Percentiles rank a stretch among this genome's conserved stretches.
These are phyloP conservation scores for Podospora didyma DNA, from an alignment of 495 filamentous ascomycete genomes.

Conservation along the genomic window DNA sequence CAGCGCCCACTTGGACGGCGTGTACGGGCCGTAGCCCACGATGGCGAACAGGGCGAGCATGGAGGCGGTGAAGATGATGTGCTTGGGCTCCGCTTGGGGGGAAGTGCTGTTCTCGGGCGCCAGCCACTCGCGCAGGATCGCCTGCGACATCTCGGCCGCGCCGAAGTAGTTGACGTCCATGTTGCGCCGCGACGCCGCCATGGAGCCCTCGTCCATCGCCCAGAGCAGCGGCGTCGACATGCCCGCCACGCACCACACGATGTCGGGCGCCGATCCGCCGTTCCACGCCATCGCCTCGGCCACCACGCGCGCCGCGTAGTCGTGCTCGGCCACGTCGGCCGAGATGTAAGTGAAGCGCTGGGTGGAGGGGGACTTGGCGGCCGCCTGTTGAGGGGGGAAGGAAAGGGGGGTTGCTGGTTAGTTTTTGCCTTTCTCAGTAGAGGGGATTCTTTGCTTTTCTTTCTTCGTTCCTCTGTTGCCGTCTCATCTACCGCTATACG, in stretches of 20 bases:
- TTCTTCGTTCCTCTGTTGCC: too few relatives aligned
- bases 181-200: slow-evolving; percentile 64
- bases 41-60: slow-evolving; percentile 70
- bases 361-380: slow-evolving; percentile 52
- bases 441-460: too few relatives aligned
- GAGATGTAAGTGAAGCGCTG: slow-evolving; percentile 83
- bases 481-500: too few relatives aligned
- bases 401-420: slow-evolving; percentile 10
- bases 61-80: slow-evolving; percentile 85
- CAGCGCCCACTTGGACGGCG: slow-evolving; percentile 81
- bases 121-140: slow-evolving; percentile 58
- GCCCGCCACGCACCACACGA: slow-evolving; percentile 92
- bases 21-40: slow-evolving; percentile 81
- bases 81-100: slow-evolving; percentile 50
- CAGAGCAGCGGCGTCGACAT: slow-evolving; percentile 73
- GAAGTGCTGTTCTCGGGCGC: slow-evolving; percentile 35
- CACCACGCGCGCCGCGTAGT: slow-evolving; percentile 64
- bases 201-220: slow-evolving; percentile 54
- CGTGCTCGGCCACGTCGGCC: slow-evolving; percentile 70
- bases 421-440: slow-evolving; percentile 23
- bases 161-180: slow-evolving; percentile 94
- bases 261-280: slow-evolving; percentile 63
- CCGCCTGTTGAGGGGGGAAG: slow-evolving; percentile 35
- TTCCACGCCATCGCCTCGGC: slow-evolving; percentile 82
- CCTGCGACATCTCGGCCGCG: slow-evolving; percentile 80